Evolutionary conservation across 148 eudicot genomes (phyloP), one percentile per base, ranked within the genome.

Genomic region (Silene conica): DNA sequence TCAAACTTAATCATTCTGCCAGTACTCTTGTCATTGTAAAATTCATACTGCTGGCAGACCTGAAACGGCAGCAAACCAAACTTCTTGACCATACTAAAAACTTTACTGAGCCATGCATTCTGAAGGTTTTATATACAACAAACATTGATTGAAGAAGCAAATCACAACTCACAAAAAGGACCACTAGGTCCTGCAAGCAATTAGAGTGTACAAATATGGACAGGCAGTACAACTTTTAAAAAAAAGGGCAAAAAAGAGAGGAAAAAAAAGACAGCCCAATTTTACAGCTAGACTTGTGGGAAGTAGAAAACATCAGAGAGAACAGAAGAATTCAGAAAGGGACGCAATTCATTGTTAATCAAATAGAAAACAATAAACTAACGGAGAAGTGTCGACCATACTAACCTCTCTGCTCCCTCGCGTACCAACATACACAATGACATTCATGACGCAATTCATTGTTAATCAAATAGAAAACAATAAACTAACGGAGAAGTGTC

Each of bases 41-140:
- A 96, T 74, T 96, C 99, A 79, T 87, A 89, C 79, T 92, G 99
- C 88, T 96, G 91, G 80, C 99, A 96, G 73, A 96, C 97, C 99
- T 96, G 87, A 72, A 86, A 75, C 63, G 20, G 23, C 18, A 56
- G 28, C 28, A 75, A 8, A 63, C 43, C 63, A 70, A 20, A 62
- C 43, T 50, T 38, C 43, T 15, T 50, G 55, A 9, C 14, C 16
- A 50, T 15, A 13, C 16, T 0, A 50, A 50, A 50, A 34, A 4
- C 60, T 18, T 25, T 54, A 64, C 50, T 19, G 28, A 20, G 19
- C 23, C 16, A 64, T 13, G 2, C 67, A 65, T 34, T 19, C 11
- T 65, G 13, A 50, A 4, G 16, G 16, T 50, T 50, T 15, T 50
- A 50, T 11, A 50, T 50, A 50, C 55, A 50, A 18, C 55, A 28